A percentile compares a stretch with the other conserved stretches of the same genome.
phyloP scores from a whole-genome alignment of 208 protist genomes.

The Leishmania martiniquensis region DNA sequence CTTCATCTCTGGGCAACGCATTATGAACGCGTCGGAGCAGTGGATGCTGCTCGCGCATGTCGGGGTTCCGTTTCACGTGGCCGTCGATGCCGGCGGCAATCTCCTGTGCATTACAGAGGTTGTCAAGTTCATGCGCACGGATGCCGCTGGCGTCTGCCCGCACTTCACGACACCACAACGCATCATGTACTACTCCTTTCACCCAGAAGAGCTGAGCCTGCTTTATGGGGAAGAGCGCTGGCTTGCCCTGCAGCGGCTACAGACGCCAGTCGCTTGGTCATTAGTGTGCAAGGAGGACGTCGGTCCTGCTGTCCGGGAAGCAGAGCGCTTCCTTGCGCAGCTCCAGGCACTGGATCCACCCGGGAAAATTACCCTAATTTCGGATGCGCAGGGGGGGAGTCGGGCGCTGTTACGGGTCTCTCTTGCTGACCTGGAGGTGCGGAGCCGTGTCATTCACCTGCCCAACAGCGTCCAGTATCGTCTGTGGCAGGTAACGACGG shows the following conservation, averaged over 20 bases:
- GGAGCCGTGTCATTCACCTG: neutral
- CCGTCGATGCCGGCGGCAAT: constrained; percentile 11
- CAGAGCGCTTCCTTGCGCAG: constrained; percentile 25
- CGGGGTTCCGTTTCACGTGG: constrained; percentile 30
- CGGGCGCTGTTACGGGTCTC: neutral
- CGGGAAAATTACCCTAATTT: constrained; percentile 10
- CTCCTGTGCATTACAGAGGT: constrained; percentile 23
- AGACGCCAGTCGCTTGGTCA: constrained; percentile 32
- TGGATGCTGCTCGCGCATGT: constrained; percentile 36
- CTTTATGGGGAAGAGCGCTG: constrained; percentile 43
- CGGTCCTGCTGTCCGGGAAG: constrained; percentile 20
- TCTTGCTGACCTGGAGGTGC: constrained; percentile 20
- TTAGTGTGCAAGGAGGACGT: constrained; percentile 7
- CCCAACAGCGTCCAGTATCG: neutral
- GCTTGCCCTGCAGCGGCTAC: constrained; percentile 23
- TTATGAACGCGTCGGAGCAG: constrained; percentile 13
- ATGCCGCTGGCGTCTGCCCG: constrained; percentile 22
- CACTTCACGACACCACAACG: constrained; percentile 12
- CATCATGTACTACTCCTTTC: constrained; percentile 31
- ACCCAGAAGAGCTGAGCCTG: constrained; percentile 23
- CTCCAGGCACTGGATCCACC: constrained; percentile 26
- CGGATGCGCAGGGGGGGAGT: neutral
- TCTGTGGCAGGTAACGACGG: constrained; percentile 10
- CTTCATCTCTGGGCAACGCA: constrained; percentile 15
- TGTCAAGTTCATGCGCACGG: constrained; percentile 23